Base-by-base conservation (phyloP, 2,329 filamentous ascomycete genomes). In the Talaromyces amestolkiae region DNA sequence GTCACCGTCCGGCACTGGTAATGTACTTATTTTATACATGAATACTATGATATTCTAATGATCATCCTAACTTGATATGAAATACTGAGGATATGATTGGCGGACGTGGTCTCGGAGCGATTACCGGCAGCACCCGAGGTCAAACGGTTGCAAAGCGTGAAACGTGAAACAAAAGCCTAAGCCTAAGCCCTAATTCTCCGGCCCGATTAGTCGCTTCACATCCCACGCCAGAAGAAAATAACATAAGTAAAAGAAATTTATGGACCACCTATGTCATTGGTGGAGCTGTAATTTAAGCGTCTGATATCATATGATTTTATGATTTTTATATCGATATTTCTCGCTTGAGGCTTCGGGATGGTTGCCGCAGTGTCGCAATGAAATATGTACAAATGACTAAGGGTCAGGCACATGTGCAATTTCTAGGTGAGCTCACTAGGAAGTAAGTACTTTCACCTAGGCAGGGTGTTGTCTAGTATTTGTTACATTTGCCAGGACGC, bases 1-100 rank as follows among this genome's bases (percentile, higher is more conserved):
- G 75, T 92, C 3, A 86, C 85, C 69, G 86, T 88, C 59, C 82
- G 88, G 61, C 90, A 92, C 76, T 92, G 90, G 89, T 93, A 72
- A 63, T n/a, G 22, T 35, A 37, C 13, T 24, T 62, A 37, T 54
- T 54, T 15, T 39, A 53, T 62, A 31, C 27, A 31, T 31, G 27
- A 7, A 7, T 31, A 31, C 3, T 31, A 31, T 31, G 27, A 31
- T 6, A 31, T 6, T 6, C 27, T 31, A 31, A 31, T 31, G 27
- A 31, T 31, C 27, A 31, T 7, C 27, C 27, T 6, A 31, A 6
- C 27, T 8, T 5, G 7, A 31, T 31, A 31, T 6, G 27, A 3
- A 33, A 35, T 33, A 11, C 22, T 9, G 22, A 15, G 5, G 8
- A 19, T 11, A 35, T 33, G 47, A 43, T 62, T 62, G 60, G 60